phyloP scores from a whole-genome alignment of 2,329 filamentous ascomycete genomes.

The Diaporthe sp. region DNA sequence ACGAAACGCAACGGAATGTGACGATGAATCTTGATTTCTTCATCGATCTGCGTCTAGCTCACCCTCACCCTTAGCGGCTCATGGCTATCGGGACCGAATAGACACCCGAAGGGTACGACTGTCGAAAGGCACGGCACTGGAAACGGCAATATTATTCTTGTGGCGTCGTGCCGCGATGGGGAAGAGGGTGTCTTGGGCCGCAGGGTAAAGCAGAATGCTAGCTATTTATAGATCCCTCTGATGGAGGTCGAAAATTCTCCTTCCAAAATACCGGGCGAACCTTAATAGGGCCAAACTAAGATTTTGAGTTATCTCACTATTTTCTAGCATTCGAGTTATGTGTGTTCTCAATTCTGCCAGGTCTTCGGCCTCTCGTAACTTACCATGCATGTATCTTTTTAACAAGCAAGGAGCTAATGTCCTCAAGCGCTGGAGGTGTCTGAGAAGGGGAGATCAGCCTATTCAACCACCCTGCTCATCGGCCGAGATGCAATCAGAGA shows the following conservation, averaged over 20 bases:
- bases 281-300: neutral
- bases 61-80: neutral
- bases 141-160: constrained; percentile 18
- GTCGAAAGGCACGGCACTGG: constrained; percentile 4
- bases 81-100: constrained; percentile 26
- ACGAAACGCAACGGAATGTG: constrained; percentile 24
- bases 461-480: constrained; percentile 24
- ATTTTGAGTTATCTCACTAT: no score
- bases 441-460: constrained; percentile 30
- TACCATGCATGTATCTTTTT: neutral
- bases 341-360: neutral
- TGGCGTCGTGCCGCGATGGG: constrained; percentile 19
- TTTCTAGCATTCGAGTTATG: neutral
- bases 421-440: neutral
- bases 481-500: constrained; percentile 27
- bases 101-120: constrained; percentile 17
- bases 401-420: neutral
- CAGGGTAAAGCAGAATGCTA: neutral
- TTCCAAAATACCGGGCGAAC: neutral
- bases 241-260: neutral
- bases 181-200: constrained; percentile 5
- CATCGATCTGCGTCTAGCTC: constrained; percentile 24
- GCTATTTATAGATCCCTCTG: constrained; percentile 11
- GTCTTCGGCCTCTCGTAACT: neutral
- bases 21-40: constrained; percentile 28